Base-by-base conservation (phyloP, 345 rosid genomes). In the Schrenkiella parvula region DNA sequence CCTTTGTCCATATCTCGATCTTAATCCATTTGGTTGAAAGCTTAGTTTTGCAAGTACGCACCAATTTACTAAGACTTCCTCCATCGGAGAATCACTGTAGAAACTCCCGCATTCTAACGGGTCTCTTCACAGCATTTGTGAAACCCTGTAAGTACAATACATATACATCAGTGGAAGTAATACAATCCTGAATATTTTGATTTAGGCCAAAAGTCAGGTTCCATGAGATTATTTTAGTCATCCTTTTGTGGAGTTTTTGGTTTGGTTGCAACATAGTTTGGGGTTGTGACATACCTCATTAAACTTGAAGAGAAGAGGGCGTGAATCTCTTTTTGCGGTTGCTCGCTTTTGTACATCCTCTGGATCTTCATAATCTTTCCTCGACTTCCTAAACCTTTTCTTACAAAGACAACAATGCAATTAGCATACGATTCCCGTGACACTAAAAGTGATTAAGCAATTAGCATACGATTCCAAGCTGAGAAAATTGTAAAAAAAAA, bases 121-220 rank as follows among this genome's bases (percentile, higher is more conserved):
- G 97, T 79, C 96, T 85, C 83, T 92, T 92, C 54, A 90, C 87
- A 59, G 96, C 96, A 77, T 92, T 92, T 56, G 98, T 92, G 79
- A 83, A 92, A 70, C 95, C 97, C 96, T 93, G 82, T 39, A 70
- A 7, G 68, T 21, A 54, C 14, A 41, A 8, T 4, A 17, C 2
- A 22, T 21, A 29, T 3, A 62, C 35, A 38, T 71, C 51, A 77
- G 37, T 19, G 4, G 9, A 7, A 15, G 8, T 43, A 29, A n/a
- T 14, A 52, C 39, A 28, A 21, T 37, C 39, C 23, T 15, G 19
- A 14, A 67, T 39, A 15, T 12, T 37, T 23, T 8, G 46, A 37
- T 14, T 53, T 25, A 8, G 5, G 14, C 29, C n/a, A 22, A 12
- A 11, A 23, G 17, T 6, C 17, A 23, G 17, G 4, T 23, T 50